Base-by-base conservation (phyloP, 208 protist genomes). In the Leishmania arabica region DNA sequence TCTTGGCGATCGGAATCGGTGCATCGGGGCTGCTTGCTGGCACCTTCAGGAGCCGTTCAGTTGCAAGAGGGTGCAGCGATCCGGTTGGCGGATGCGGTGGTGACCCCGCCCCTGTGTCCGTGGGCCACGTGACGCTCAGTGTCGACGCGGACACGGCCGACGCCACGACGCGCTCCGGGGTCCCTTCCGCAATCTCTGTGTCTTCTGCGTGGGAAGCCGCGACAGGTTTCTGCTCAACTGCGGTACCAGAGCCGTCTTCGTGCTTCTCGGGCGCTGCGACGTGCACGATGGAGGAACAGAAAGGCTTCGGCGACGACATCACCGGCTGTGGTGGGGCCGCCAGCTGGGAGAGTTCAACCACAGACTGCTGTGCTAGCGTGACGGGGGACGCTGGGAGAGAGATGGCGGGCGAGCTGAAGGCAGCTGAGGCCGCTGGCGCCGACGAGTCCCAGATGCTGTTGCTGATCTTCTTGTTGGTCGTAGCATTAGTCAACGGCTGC, bases 151-250 rank as follows among this genome's bases (percentile, higher is more conserved):
- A 83, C 31, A 60, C 37, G 1, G 75, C 79, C 0, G 77, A 77
- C 58, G 75, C 77, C 73, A 66, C 78, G 68, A 74, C 34, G 9
- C 80, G 80, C 66, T 88, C 84, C 24, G 84, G 84, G 7, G 84
- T 82, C 37, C 58, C 64, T 24, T 62, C 40, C 17, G 9, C 62
- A 13, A 45, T 42, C 27, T 79, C 62, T n/a, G 62, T 45, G 7
- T 27, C 76, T 8, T 31, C n/a, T 9, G 56, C 49, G 6, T 66
- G 34, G 21, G 37, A 40, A n/a, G 17, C 7, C 34, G 21, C 0
- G 15, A 49, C 42, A 58, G 42, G 17, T 34, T 34, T 2, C 27
- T 42, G 60, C 3, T 58, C 60, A 40, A 6, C 47, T 17, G 13
- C n/a, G 11, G 31, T 31, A 27, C 51, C 71, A 42, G 21, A 54